These are phyloP conservation scores for Dillenia turbinata DNA, from an alignment of 164 flowering plant species.

Conservation along the genomic window DNA sequence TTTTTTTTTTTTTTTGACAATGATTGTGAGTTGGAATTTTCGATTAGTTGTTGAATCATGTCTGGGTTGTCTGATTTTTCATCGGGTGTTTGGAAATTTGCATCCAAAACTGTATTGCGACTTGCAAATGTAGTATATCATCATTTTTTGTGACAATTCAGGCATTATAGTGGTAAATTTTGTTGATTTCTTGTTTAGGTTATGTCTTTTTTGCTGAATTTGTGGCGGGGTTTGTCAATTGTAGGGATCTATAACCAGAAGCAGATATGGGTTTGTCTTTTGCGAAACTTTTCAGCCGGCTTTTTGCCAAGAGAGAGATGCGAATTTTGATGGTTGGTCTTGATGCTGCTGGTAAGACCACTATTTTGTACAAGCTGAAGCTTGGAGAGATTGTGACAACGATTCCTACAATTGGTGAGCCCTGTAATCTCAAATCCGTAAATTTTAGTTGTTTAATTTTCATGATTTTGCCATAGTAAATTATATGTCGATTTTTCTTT, in stretches of 20 bases:
- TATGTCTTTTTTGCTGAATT: too few relatives aligned
- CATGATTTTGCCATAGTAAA: not conserved
- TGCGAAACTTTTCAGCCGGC: slow-evolving; percentile 90
- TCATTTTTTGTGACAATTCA: too few relatives aligned
- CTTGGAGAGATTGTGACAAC: slow-evolving; percentile 97
- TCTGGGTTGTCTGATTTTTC: too few relatives aligned
- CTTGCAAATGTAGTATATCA: too few relatives aligned
- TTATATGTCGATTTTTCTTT: not conserved
- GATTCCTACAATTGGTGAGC: slow-evolving; percentile 92
- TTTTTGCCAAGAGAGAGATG: slow-evolving; percentile 97
- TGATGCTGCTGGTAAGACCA: slow-evolving; percentile 99
- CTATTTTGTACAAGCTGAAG: slow-evolving; percentile 93
- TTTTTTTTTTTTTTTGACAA: too few relatives aligned
- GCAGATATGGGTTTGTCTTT: slow-evolving; percentile 80
- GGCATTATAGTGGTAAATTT: too few relatives aligned
- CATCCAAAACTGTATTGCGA: too few relatives aligned
- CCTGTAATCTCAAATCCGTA: not conserved
- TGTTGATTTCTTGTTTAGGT: not conserved
- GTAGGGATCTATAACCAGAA: slow-evolving; percentile 20
- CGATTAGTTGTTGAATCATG: too few relatives aligned
- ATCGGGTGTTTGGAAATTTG: too few relatives aligned
- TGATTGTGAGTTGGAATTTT: too few relatives aligned
- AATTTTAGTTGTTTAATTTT: not conserved
- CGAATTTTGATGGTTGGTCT: slow-evolving; percentile 97
- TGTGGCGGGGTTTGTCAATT: not conserved